A percentile compares a stretch with the other conserved stretches of the same genome.
These are phyloP conservation scores for Cyberlindnera lachancei DNA, from an alignment of 805 yeast genomes.

Conservation along the genomic window DNA sequence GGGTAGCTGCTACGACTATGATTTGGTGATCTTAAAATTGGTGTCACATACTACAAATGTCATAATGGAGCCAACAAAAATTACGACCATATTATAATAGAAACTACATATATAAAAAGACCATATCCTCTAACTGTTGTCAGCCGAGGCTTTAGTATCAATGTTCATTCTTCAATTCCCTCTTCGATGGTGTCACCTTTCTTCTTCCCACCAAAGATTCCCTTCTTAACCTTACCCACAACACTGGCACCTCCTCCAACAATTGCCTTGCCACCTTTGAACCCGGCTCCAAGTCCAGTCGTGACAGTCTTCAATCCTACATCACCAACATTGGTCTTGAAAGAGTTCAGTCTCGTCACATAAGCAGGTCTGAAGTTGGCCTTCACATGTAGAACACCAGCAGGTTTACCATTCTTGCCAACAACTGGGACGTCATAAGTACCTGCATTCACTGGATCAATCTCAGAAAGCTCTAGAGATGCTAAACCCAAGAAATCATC, in stretches of 20 bases:
- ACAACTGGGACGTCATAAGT: constrained; percentile 45
- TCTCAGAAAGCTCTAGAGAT: constrained; percentile 44
- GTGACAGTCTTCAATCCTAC: constrained; percentile 46
- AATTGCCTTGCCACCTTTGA: constrained; percentile 35
- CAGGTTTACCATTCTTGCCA: constrained; percentile 33
- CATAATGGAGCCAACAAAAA: too few species aligned
- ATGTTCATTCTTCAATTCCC: too few species aligned
- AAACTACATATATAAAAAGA: too few species aligned
- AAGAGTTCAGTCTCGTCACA: constrained; percentile 37
- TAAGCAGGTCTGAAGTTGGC: constrained; percentile 67
- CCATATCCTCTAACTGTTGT: too few species aligned
- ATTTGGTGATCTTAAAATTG: too few species aligned
- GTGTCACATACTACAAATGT: too few species aligned
- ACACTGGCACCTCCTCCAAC: constrained; percentile 39
- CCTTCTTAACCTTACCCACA: constrained; percentile 33
- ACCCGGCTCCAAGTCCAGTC: constrained; percentile 39
- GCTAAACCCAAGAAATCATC: constrained; percentile 79
- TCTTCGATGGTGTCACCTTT: constrained; percentile 8
- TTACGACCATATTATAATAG: too few species aligned
- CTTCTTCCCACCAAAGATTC: constrained; percentile 30
- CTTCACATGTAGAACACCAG: constrained; percentile 56
- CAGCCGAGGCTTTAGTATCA: too few species aligned
- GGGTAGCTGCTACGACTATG: too few species aligned
- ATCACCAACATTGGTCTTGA: constrained; percentile 35
- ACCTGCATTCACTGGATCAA: constrained; percentile 50